Evolutionary conservation across 2,329 filamentous ascomycete species (phyloP), one percentile per base, ranked within the genome.

Genomic region (Fusarium austroafricanum): DNA sequence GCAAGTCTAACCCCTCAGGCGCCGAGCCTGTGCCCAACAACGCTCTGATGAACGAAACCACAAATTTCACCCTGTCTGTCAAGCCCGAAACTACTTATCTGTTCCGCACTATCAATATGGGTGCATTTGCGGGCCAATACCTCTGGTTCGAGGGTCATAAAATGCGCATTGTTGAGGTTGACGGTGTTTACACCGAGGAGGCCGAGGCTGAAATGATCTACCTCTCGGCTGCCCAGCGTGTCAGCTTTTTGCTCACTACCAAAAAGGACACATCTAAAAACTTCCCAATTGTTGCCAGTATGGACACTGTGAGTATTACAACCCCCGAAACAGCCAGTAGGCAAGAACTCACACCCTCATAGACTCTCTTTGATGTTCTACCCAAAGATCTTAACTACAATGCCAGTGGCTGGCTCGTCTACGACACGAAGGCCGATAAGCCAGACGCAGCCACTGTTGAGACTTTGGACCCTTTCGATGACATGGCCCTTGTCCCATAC

Each of bases 31-130:
- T 93, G 2, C 92, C 92, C 0, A 79, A 93, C 38, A 82, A 88
- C 6, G 87, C 89, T 2, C 82, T 94, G 42, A 84, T 93, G 76
- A 93, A 94, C 72, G 92, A 94, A 65, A 89, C 87, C 0, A 83
- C 85, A 59, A 85, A 90, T 56, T 77, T 88, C 4, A 84, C 80
- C 4, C 78, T 93, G 37, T 70, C 82, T 1, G 85, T 94, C 5
- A 71, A 89, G 68, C 88, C 91, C 0, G 86, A 86, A 4, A 92
- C 87, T 72, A 94, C 89, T 0, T 94, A 94, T 60, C 80, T 93
- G 10, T 84, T 95, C 71, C 89, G 89, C 42, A 82, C 94, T 60
- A 82, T 93, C 70, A 93, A 93, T 71, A 86, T 93, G 20, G 91
- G 89, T 15, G 91, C 90, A 17, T 94, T 93, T 79, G 86, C 87